A percentile compares a stretch with the other conserved stretches of the same genome.
These are phyloP conservation scores for Piedraia hortae DNA, from an alignment of 2,329 filamentous ascomycete species.

Conservation along the genomic window DNA sequence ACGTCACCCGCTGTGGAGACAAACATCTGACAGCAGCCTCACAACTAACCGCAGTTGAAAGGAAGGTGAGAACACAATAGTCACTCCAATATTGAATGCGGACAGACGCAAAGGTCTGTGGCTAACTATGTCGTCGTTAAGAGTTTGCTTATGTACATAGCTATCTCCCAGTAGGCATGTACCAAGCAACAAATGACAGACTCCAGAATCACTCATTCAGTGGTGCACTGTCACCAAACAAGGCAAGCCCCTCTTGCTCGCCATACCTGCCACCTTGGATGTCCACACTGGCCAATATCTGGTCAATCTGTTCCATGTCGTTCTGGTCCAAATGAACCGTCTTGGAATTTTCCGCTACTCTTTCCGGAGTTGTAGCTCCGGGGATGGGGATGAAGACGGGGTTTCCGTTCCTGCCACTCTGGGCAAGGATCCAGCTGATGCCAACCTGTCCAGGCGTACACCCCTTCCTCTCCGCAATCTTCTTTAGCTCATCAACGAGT, in stretches of 20 bases:
- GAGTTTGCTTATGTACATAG: too few species aligned
- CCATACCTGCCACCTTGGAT: slow-evolving; percentile 18
- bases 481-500: slow-evolving; percentile 29
- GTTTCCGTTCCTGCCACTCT: slow-evolving; percentile 17
- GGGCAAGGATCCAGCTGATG: slow-evolving; percentile 21
- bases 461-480: slow-evolving; percentile 30
- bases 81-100: too few species aligned
- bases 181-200: too few species aligned
- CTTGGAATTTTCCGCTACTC: slow-evolving; percentile 16
- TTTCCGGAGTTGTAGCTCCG: slow-evolving; percentile 13
- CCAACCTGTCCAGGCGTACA: slow-evolving; percentile 20
- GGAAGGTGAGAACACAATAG: too few species aligned
- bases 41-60: too few species aligned
- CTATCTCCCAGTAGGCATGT: too few species aligned
- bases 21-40: too few species aligned
- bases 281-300: slow-evolving; percentile 21
- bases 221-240: slow-evolving; percentile 8
- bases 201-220: slow-evolving; percentile 5
- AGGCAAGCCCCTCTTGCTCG: slow-evolving; percentile 4
- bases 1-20: too few species aligned
- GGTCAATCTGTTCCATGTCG: slow-evolving; percentile 24
- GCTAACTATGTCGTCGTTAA: too few species aligned
- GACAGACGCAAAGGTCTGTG: too few species aligned
- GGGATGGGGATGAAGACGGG: slow-evolving; percentile 20
- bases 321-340: slow-evolving; percentile 18